Base-by-base conservation (phyloP, 1,139 yeast species). In the Kazachstania sp. region DNA sequence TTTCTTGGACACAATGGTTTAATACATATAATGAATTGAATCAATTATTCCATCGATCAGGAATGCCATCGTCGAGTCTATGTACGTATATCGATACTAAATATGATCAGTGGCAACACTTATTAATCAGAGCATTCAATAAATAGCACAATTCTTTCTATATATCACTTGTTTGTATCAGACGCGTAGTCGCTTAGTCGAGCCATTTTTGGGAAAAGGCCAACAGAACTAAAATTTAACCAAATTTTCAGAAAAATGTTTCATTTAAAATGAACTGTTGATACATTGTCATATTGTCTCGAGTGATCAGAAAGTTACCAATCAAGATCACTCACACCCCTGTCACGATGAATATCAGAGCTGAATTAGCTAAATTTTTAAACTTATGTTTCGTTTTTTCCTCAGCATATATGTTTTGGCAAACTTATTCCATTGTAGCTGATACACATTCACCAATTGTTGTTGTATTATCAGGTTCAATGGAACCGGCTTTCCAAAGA, bases 401-500 rank as follows among this genome's bases (percentile, higher is more conserved):
- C 11, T 81, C 95, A 0, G 95, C 98, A 0, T 92, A 82, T 66
- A 86, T 92, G 78, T 78, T 87, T 52, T 92, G 97, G 95, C 88
- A 87, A 65, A 79, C 86, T 0, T 72, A 92, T 20, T 81, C 90
- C 0, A 73, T 92, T 4, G 72, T 83, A 2, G 75, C 96, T 26
- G 82, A 87, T 67, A 82, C 95, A 0, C 84, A 86, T 53, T 86
- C 97, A 2, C 99, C 99, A 16, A 81, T 92, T 37, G 98, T 94
- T 37, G 98, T 92, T 36, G 99, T 92, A 12, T 77, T 92, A 43
- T 87, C 97, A 1, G 99, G 98, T 5, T 92, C 97, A 1, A 92
- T 92, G 99, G 98, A 94, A 64, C 99, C 99, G 1, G 98, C 98
- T 0, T 94, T 94, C 74, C 97, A 92, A 67, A 79, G 98, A 67